phyloP scores from a whole-genome alignment of 2,329 filamentous ascomycete species.

The Rhinocladiella mackenziei region DNA sequence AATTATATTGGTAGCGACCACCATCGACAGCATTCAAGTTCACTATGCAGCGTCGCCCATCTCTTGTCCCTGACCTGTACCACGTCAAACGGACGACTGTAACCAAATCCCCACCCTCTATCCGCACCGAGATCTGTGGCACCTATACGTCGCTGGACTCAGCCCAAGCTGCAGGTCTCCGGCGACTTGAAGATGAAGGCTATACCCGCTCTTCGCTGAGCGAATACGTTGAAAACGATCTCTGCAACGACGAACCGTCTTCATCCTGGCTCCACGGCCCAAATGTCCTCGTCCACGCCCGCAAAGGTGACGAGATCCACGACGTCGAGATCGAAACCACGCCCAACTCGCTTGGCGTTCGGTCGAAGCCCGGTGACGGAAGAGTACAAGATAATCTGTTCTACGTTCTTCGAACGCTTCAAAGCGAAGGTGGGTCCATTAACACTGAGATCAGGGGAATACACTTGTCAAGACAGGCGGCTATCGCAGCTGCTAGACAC shows the following conservation, averaged over 20 bases:
- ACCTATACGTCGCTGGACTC: constrained; percentile 15
- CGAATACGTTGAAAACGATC: constrained; percentile 12
- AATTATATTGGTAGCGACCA: background rate
- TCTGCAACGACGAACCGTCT: constrained; percentile 4
- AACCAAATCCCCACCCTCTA: constrained; percentile 8
- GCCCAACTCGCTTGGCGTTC: constrained; percentile 13
- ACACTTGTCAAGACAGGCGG: constrained; percentile 14
- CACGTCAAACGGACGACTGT: constrained; percentile 17
- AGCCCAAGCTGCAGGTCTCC: constrained; percentile 10
- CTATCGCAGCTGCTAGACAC: constrained; percentile 14
- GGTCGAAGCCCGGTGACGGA: constrained; percentile 13
- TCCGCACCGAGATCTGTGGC: constrained; percentile 16
- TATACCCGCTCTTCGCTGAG: constrained; percentile 2
- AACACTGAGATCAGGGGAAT: constrained; percentile 16
- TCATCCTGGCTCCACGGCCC: constrained; percentile 10
- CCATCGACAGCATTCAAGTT: background rate
- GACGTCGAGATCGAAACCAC: constrained; percentile 14
- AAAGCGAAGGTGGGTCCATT: constrained; percentile 2
- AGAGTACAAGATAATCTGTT: constrained; percentile 15
- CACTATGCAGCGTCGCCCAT: constrained; percentile 14
- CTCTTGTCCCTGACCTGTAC: constrained; percentile 16
- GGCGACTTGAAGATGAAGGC: constrained; percentile 15
- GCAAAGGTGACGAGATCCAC: constrained; percentile 9
- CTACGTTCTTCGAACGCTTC: constrained; percentile 13
- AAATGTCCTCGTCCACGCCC: constrained; percentile 15